Percentiles rank a stretch among this genome's conserved stretches.
Conservation (phyloP, 2,329 filamentous ascomycete genomes). For the Calonectria hawksworthii region DNA sequence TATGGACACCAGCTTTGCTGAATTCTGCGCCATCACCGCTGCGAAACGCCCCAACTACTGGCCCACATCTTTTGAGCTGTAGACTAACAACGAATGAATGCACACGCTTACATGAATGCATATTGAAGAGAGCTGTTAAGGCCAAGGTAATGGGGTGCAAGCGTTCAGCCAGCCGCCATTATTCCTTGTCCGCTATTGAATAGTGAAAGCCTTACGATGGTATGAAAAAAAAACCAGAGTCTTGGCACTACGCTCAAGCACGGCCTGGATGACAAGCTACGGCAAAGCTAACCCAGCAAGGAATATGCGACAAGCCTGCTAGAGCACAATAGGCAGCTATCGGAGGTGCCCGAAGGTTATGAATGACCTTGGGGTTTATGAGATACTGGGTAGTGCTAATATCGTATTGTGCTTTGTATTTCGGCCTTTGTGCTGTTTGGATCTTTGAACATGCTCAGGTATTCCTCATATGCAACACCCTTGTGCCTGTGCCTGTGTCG, state of each 20-base stretch:
- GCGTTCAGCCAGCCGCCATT: not conserved
- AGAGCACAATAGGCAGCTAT: not conserved
- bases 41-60: no score
- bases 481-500: constrained; percentile 7
- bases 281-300: not conserved
- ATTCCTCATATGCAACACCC: not conserved
- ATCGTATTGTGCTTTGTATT: not conserved
- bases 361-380: not conserved
- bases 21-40: not conserved
- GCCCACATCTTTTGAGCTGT: no score
- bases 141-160: not conserved
- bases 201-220: not conserved
- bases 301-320: not conserved
- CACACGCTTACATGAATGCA: no score
- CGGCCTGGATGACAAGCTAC: not conserved
- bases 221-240: not conserved
- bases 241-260: not conserved
- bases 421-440: not conserved
- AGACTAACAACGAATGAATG: no score
- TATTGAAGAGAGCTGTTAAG: no score
- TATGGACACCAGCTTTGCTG: not conserved
- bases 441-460: not conserved
- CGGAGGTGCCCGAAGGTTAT: not conserved
- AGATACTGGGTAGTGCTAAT: not conserved
- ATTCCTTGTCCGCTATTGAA: not conserved